These are phyloP conservation scores for Hygrophila difformis DNA, from an alignment of 257 asterid genomes.

Conservation along the genomic window DNA sequence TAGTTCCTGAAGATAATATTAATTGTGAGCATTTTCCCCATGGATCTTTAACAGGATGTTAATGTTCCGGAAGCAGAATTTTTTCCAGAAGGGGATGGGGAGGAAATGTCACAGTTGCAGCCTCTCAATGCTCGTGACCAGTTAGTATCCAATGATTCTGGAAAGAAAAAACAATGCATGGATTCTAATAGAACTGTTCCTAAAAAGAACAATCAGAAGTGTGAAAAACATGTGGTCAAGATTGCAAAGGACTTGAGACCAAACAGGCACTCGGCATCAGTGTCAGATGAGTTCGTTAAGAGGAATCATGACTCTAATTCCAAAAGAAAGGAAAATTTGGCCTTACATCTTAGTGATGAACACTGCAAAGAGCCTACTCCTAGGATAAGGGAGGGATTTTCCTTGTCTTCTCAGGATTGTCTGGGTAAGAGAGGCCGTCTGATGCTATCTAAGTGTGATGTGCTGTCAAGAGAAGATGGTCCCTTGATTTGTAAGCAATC, in stretches of 20 bases:
- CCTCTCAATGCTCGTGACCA: slow-evolving; percentile 23
- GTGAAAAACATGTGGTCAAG: slow-evolving; percentile 26
- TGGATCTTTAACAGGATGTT: slow-evolving; percentile 31
- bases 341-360: slow-evolving; percentile 23
- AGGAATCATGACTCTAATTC: slow-evolving; percentile 14
- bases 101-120: slow-evolving; percentile 24
- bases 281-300: slow-evolving; percentile 17
- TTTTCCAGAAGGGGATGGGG: slow-evolving; percentile 22
- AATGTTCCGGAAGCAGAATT: slow-evolving; percentile 20
- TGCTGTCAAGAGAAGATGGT: slow-evolving; percentile 23
- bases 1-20: slow-evolving; percentile 3
- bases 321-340: slow-evolving; percentile 32
- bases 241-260: slow-evolving; percentile 16
- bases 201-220: slow-evolving; percentile 34
- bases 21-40: background rate
- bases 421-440: slow-evolving; percentile 21
- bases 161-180: slow-evolving; percentile 52
- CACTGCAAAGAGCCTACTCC: slow-evolving; percentile 21
- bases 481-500: slow-evolving; percentile 12
- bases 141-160: slow-evolving; percentile 30
- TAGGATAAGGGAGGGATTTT: slow-evolving; percentile 26
- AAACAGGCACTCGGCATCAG: slow-evolving; percentile 24
- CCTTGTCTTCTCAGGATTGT: slow-evolving; percentile 22
- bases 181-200: slow-evolving; percentile 63
- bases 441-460: slow-evolving; percentile 23